These are phyloP conservation scores for Claviceps citrina DNA, from an alignment of 2,329 filamentous ascomycete species.

Conservation along the genomic window DNA sequence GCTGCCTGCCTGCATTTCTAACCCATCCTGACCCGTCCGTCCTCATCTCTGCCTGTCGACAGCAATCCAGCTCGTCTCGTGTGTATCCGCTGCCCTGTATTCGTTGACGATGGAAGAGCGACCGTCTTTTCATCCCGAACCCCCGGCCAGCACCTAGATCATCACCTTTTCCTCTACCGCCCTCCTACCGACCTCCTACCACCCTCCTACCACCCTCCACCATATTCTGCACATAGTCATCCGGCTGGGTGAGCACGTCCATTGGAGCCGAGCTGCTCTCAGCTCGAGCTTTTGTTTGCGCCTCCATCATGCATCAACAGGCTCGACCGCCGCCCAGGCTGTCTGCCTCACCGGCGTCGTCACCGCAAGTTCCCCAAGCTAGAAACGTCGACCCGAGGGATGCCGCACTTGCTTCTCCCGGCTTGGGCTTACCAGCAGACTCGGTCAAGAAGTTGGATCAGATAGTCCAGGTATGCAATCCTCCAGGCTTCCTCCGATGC, in stretches of 20 bases:
- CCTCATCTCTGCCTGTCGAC: background rate
- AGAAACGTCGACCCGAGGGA: constrained; percentile 66
- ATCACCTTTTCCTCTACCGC: background rate
- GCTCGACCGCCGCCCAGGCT: constrained; percentile 58
- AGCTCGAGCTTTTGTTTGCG: constrained; percentile 3
- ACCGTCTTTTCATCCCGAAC: constrained; percentile 1
- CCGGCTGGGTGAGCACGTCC: background rate
- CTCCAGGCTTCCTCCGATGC: too few relatives aligned
- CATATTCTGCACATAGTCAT: background rate
- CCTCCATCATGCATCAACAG: constrained; percentile 77
- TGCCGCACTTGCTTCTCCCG: constrained; percentile 24
- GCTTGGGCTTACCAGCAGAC: constrained; percentile 46
- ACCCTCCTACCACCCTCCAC: background rate
- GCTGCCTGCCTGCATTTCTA: background rate
- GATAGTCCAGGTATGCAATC: constrained; percentile 60
- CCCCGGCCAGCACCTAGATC: background rate
- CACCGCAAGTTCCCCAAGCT: constrained; percentile 48
- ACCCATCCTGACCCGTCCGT: background rate
- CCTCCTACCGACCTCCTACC: too few relatives aligned
- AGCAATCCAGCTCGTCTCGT: background rate
- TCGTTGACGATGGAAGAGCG: constrained; percentile 7
- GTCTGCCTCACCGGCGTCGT: constrained; percentile 52
- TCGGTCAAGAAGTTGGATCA: constrained; percentile 72
- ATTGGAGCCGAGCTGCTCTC: constrained; percentile 4
- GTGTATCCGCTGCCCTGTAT: background rate